Conservation (phyloP, 352 stramenopile genomes). For the Peronospora farinosa region DNA sequence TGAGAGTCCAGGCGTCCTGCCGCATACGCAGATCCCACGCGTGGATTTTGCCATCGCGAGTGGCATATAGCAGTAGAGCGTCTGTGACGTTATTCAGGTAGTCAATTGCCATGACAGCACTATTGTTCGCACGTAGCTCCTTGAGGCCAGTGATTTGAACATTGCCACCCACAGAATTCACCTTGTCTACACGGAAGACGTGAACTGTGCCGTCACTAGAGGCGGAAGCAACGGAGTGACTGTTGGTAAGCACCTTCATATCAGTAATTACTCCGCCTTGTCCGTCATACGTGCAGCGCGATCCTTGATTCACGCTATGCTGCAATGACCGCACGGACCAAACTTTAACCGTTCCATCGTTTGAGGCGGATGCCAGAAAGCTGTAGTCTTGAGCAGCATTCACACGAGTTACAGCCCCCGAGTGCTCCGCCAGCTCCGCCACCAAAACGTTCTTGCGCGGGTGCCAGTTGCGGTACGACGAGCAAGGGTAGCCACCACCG, state of each 20-base stretch:
- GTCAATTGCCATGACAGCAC: constrained; percentile 91
- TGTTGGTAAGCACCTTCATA: constrained; percentile 94
- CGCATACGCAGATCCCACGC: constrained; percentile 90
- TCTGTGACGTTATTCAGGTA: constrained; percentile 94
- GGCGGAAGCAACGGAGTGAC: constrained; percentile 90
- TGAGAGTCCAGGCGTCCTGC: constrained; percentile 89
- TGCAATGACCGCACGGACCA: constrained; percentile 92
- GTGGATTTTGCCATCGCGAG: constrained; percentile 84
- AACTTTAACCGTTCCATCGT: constrained; percentile 94
- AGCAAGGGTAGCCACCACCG: constrained; percentile 36
- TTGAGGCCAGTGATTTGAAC: constrained; percentile 67
- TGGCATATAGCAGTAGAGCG: constrained; percentile 92
- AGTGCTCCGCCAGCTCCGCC: constrained; percentile 89
- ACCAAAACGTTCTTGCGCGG: constrained; percentile 80
- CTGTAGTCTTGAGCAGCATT: constrained; percentile 91
- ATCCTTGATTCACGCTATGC: constrained; percentile 90
- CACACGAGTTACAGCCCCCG: constrained; percentile 88
- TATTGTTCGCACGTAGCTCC: constrained; percentile 75
- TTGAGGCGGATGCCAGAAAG: constrained; percentile 94
- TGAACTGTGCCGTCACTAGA: constrained; percentile 89
- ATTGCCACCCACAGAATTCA: constrained; percentile 59
- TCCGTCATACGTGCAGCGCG: constrained; percentile 89
- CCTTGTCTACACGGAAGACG: constrained; percentile 94
- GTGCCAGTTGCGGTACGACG: constrained; percentile 70
- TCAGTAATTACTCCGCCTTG: constrained; percentile 90